Base-by-base conservation (phyloP, 1,139 yeast species). In the Candida sanyaensis region DNA sequence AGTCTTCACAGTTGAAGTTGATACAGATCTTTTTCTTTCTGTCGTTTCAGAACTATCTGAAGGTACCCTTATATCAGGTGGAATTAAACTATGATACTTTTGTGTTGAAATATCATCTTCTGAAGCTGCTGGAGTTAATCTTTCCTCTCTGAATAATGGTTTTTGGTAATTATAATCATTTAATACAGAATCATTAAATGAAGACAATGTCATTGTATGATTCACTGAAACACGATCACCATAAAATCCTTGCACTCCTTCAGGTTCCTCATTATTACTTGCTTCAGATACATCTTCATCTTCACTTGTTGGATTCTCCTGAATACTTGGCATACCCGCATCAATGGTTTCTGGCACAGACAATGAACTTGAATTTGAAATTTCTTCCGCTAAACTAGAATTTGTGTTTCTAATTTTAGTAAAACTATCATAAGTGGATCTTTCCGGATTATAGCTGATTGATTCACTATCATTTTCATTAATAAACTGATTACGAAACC, bases 401-500 rank as follows among this genome's bases (percentile, higher is more conserved):
- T 55, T 53, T n/a, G 41, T 17, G 50, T 68, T 54, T 54, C 68
- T 56, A 53, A 65, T 54, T 39, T 70, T 70, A 6, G 75, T 69
- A 48, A 73, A 73, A 47, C 62, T 66, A 41, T 63, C 67, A 54
- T 73, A 72, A 9, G 55, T 55, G 4, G 57, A 56, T 23, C 64
- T 67, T 42, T 56, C 57, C 29, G 70, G 62, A 49, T 63, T 66
- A 46, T 68, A 65, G 50, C 71, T 71, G 47, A 71, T 59, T 0
- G 78, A 73, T 47, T 73, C 80, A 49, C 66, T 68, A 51, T 75
- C 78, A 53, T 73, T 75, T 44, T 73, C 80, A 54, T 65, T 69
- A 36, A 80, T 78, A 50, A 80, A 80, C 48, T 75, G 77, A 52
- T 78, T 83, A 45, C 84, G 68, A 59, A 63, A 78, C 45, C 66